Evolutionary conservation across 2,329 filamentous ascomycete genomes (phyloP).

Genomic region (Monilinia laxa): DNA sequence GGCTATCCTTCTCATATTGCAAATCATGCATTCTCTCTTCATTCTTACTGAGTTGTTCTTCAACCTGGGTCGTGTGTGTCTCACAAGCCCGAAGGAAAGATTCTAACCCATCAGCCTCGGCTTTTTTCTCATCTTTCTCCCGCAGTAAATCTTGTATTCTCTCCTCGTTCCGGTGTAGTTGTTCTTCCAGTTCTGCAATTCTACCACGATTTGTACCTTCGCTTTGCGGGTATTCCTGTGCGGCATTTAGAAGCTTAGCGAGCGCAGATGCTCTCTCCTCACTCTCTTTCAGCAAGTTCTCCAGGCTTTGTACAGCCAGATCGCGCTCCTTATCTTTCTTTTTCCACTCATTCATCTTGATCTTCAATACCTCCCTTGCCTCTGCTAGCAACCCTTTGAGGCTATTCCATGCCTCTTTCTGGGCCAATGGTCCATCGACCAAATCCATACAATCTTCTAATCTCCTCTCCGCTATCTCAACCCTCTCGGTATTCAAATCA

Average conservation of each 20-base stretch:
- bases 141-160: background rate
- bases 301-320: background rate
- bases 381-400: background rate
- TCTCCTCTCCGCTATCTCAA: background rate
- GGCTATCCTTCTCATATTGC: background rate
- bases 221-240: background rate
- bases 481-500: background rate
- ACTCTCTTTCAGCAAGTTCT: constrained; percentile 13
- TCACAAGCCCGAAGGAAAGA: background rate
- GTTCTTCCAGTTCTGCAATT: background rate
- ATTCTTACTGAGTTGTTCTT: background rate
- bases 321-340: background rate
- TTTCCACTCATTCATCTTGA: background rate
- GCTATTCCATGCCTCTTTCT: constrained; percentile 12
- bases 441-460: constrained; percentile 22
- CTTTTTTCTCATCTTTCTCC: constrained; percentile 4
- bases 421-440: constrained; percentile 11
- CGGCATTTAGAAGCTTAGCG: background rate
- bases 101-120: constrained; percentile 11
- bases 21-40: constrained; percentile 6
- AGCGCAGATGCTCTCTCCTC: background rate
- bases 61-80: constrained; percentile 3
- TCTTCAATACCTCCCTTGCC: background rate
- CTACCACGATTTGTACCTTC: background rate
- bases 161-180: background rate